A percentile compares a stretch with the other conserved stretches of the same genome.
Conservation (phyloP, 2,329 filamentous ascomycete genomes). For the Fusarium tuaranense region DNA sequence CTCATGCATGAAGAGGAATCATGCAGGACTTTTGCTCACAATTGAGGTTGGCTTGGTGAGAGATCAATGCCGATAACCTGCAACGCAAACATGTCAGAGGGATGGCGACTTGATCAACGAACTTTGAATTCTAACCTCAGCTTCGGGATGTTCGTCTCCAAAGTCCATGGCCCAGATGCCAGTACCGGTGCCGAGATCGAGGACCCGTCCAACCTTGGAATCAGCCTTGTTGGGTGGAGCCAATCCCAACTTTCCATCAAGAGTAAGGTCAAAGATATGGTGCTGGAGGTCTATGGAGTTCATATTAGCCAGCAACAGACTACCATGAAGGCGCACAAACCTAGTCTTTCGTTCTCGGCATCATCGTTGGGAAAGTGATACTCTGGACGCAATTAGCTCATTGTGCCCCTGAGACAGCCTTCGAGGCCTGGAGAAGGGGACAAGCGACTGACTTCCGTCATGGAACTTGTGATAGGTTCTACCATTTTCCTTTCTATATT, state of each 20-base stretch:
- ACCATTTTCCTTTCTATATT: conserved; percentile 18
- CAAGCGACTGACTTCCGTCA: conserved; percentile 7
- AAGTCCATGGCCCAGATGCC: conserved; percentile 18
- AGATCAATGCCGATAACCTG: conserved; percentile 19
- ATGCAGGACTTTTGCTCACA: neutral
- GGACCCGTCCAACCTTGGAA: conserved; percentile 2
- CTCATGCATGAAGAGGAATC: neutral
- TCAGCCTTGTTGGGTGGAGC: conserved; percentile 1
- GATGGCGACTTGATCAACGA: neutral
- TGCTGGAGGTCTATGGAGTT: conserved; percentile 8
- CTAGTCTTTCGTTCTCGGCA: conserved; percentile 15
- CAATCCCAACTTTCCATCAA: conserved; percentile 14
- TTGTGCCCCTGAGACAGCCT: neutral
- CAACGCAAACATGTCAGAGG: neutral
- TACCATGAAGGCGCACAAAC: neutral
- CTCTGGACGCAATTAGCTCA: conserved; percentile 5
- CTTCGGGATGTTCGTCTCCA: conserved; percentile 16
- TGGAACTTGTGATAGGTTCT: conserved; percentile 20
- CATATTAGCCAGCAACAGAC: neutral
- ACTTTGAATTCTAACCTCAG: conserved; percentile 2
- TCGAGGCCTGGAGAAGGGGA: neutral
- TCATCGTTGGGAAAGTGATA: conserved; percentile 22
- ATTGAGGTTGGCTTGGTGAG: conserved; percentile 12
- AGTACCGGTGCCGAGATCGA: conserved; percentile 20
- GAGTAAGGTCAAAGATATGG: conserved; percentile 20